Percentiles rank a stretch among this genome's conserved stretches.
Evolutionary conservation across 1,139 yeast species (phyloP).

Genomic region (Meyerozyma elateridarum): DNA sequence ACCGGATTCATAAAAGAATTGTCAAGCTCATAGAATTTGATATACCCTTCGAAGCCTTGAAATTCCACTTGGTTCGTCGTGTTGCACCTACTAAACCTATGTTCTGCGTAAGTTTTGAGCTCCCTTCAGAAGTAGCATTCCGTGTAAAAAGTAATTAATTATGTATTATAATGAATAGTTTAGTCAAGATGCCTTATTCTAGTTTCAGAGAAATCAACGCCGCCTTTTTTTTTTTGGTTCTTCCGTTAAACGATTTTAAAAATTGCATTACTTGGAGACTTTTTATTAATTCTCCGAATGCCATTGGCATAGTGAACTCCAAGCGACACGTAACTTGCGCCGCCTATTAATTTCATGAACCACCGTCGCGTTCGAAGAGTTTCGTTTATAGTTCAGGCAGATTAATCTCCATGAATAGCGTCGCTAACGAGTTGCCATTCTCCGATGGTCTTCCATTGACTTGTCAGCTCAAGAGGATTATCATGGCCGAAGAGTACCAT

Average conservation of each 20-base stretch:
- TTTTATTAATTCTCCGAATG: too few species aligned
- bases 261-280: too few species aligned
- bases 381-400: not conserved
- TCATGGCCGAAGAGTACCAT: constrained; percentile 40
- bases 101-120: constrained; percentile 79
- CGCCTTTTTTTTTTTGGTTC: too few species aligned
- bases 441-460: constrained; percentile 26
- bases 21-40: constrained; percentile 47
- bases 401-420: constrained; percentile 21
- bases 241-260: too few species aligned
- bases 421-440: constrained; percentile 33
- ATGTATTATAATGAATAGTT: too few species aligned
- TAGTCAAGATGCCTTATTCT: too few species aligned
- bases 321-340: too few species aligned
- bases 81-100: constrained; percentile 97
- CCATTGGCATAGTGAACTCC: too few species aligned
- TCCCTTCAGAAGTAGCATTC: constrained; percentile 79
- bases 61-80: constrained; percentile 80
- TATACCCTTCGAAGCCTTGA: constrained; percentile 42
- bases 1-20: constrained; percentile 58
- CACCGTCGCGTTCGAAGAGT: constrained; percentile 1
- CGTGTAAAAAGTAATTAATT: too few species aligned
- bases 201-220: too few species aligned
- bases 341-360: too few species aligned
- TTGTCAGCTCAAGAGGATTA: constrained; percentile 20